Evolutionary conservation across 2,329 filamentous ascomycete species (phyloP), one percentile per base, ranked within the genome.

Genomic region (Gnomoniopsis smithogilvyi): DNA sequence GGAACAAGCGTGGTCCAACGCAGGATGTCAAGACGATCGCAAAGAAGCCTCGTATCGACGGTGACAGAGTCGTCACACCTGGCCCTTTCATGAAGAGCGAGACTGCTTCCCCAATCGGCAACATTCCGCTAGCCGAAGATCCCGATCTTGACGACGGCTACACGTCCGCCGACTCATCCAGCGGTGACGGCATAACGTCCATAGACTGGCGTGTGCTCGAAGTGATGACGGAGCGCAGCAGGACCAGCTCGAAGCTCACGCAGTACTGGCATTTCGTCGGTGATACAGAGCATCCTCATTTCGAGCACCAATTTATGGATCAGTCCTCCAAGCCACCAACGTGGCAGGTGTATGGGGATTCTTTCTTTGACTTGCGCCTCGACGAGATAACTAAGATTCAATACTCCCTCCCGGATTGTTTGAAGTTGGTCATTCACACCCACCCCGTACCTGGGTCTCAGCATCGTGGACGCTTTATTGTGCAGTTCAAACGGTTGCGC

Each of bases 191-290:
- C 12, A 73, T 84, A 8, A 73, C 72, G 24, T 68, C 72, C 14
- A 72, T 74, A 11, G 82, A 85, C 67, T 85, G 78, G 72, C 77
- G 80, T 17, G 66, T 85, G 14, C 71, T 77, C 49, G 79, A 82
- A 63, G 76, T 85, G 64, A 83, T 82, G 70, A 80, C 78, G 2
- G 69, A 72, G 15, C 63, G 72, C 12, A 73, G 78, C 53, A 78
- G 80, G 1, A 81, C 77, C 22, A 78, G 77, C 55, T 68, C 72
- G 2, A 65, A 72, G 14, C 77, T 81, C 6, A 83, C 79, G 14
- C 82, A 85, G 66, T 84, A 84, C 69, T 82, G 80, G 80, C 80
- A 80, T 52, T 84, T 78, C 77, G 64, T 78, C 3, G 71, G 71
- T 10, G 67, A 60, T 15, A 22, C 68, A 72, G 72, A 24, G 54